These are phyloP conservation scores for Aspergillus chevalieri DNA, from an alignment of 2,329 filamentous ascomycete genomes.

Conservation along the genomic window DNA sequence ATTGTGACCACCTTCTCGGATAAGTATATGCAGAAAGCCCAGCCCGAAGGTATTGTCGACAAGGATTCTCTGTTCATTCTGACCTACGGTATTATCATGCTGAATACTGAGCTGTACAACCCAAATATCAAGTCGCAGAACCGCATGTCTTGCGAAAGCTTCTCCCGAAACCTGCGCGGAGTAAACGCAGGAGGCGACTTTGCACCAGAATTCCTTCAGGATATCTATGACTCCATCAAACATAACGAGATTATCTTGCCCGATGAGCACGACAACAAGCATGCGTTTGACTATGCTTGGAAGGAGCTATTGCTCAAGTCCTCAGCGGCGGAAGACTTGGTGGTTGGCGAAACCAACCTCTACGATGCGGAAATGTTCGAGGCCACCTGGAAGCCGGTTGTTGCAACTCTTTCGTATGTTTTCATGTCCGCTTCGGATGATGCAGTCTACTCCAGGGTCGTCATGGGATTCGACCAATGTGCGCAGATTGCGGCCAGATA, in stretches of 20 bases:
- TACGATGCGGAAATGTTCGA: slow-evolving; percentile 98
- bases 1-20: slow-evolving; percentile 84
- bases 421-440: slow-evolving; percentile 99
- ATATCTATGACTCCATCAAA: slow-evolving; percentile 86
- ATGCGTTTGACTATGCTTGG: slow-evolving; percentile 97
- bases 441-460: slow-evolving; percentile 85
- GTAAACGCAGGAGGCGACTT: slow-evolving; percentile 86
- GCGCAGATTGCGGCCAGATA: slow-evolving; percentile 86
- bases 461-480: slow-evolving; percentile 93
- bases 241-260: slow-evolving; percentile 92
- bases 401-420: slow-evolving; percentile 92
- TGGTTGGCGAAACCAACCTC: slow-evolving; percentile 82
- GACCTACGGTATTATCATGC: slow-evolving; percentile 93
- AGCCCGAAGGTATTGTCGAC: slow-evolving; percentile 69
- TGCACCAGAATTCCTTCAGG: slow-evolving; percentile 70
- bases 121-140: slow-evolving; percentile 70
- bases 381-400: slow-evolving; percentile 88
- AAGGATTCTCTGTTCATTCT: slow-evolving; percentile 85
- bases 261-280: slow-evolving; percentile 93
- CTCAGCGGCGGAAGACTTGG: slow-evolving; percentile 64
- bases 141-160: slow-evolving; percentile 79
- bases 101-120: slow-evolving; percentile 96
- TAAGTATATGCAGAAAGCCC: slow-evolving; percentile 67
- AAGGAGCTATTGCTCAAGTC: slow-evolving; percentile 87
- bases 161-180: slow-evolving; percentile 81